Conservation (phyloP, 2,329 filamentous ascomycete species). For the Diplodia sapinea region DNA sequence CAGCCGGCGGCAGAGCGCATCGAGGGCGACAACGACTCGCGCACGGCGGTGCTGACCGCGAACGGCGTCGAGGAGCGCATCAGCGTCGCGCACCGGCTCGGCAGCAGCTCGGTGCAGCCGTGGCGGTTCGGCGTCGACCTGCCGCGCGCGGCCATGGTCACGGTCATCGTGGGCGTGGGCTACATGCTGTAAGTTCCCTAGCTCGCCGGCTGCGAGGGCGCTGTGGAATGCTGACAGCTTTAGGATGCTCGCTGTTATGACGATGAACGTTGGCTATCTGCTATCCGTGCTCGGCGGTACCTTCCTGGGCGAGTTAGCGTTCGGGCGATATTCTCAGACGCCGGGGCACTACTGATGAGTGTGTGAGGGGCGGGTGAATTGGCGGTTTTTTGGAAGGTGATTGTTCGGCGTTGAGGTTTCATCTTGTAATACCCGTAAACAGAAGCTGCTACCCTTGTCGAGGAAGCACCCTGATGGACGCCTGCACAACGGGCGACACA, state of each 20-base stretch:
- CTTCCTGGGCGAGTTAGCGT: constrained; percentile 83
- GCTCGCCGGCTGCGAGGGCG: not conserved
- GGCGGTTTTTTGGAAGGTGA: not conserved
- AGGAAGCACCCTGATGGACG: no score
- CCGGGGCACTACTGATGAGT: constrained; percentile 1
- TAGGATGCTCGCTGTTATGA: constrained; percentile 94
- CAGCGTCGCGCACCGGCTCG: constrained; percentile 68
- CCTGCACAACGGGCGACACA: not conserved
- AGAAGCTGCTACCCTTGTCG: no score
- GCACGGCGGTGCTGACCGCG: constrained; percentile 70
- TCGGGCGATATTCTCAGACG: constrained; percentile 69
- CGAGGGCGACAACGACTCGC: constrained; percentile 61
- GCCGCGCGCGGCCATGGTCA: constrained; percentile 72
- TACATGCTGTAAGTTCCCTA: constrained; percentile 77
- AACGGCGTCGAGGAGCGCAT: constrained; percentile 84
- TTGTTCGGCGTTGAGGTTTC: not conserved
- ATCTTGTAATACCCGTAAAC: not conserved
- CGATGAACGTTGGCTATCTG: constrained; percentile 85
- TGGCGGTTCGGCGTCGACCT: constrained; percentile 85
- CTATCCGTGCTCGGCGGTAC: constrained; percentile 76
- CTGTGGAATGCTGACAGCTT: not conserved
- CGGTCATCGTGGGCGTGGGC: constrained; percentile 74
- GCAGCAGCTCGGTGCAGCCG: constrained; percentile 60
- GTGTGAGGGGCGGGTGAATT: not conserved
- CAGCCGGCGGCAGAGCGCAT: constrained; percentile 64